Evolutionary conservation across 257 asterid species (phyloP).

Genomic region (Nemophila menziesii): DNA sequence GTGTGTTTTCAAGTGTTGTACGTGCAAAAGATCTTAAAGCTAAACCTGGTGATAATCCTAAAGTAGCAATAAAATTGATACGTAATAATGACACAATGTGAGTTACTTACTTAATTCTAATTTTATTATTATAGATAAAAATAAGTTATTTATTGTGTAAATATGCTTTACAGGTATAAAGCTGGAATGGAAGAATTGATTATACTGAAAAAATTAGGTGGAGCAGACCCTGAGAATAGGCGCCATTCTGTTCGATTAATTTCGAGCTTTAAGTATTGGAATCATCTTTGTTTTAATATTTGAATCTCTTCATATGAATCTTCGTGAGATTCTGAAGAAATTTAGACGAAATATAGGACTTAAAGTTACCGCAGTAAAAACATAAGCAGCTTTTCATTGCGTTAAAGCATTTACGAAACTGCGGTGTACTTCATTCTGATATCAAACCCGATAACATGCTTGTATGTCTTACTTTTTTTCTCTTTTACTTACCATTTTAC

Average conservation of each 20-base stretch:
- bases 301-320: conserved; percentile 99
- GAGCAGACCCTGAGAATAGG: conserved; percentile 90
- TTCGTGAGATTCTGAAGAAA: conserved; percentile 97
- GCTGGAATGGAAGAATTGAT: conserved; percentile 96
- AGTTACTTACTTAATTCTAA: conserved; percentile 17
- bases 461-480: conserved; percentile 35
- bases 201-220: conserved; percentile 80
- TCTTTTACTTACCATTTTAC: conserved; percentile 5
- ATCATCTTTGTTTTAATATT: conserved; percentile 97
- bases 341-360: conserved; percentile 99
- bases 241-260: conserved; percentile 94
- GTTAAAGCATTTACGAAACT: conserved; percentile 78
- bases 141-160: not conserved
- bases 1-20: conserved; percentile 91
- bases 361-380: conserved; percentile 93
- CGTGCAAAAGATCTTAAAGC: conserved; percentile 97
- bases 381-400: conserved; percentile 95
- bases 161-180: conserved; percentile 50
- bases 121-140: conserved; percentile 6
- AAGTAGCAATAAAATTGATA: conserved; percentile 89
- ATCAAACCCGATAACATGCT: conserved; percentile 99
- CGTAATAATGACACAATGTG: conserved; percentile 94
- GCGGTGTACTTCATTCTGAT: conserved; percentile 98
- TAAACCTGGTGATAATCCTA: conserved; percentile 59
- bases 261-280: conserved; percentile 92